Evolutionary conservation across 495 filamentous ascomycete genomes (phyloP).

Genomic region (Collariella sp.): DNA sequence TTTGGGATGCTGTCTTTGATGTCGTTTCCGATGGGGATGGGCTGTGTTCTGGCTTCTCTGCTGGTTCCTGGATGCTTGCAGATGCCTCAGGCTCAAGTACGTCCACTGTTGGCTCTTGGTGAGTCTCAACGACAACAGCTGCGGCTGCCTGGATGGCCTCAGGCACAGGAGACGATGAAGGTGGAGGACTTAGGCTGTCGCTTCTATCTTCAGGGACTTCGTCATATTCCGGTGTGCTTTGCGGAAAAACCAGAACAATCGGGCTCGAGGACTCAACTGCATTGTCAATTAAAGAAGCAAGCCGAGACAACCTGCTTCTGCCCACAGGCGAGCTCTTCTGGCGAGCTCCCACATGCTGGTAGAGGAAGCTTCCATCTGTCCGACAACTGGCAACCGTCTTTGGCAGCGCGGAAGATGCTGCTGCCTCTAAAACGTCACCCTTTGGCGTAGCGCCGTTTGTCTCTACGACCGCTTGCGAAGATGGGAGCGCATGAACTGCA

Average conservation of each 20-base stretch:
- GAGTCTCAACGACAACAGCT: background rate
- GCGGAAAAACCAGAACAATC: background rate
- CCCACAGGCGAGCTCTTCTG: background rate
- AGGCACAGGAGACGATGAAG: background rate
- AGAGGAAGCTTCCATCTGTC: conserved; percentile 25
- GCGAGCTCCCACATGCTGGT: conserved; percentile 11
- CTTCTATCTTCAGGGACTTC: background rate
- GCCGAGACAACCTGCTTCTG: background rate
- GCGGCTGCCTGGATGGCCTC: background rate
- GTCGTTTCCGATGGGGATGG: background rate
- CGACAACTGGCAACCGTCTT: conserved; percentile 16
- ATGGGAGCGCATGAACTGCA: background rate
- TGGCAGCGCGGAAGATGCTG: conserved; percentile 4
- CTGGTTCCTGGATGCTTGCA: background rate
- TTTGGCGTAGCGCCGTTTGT: background rate
- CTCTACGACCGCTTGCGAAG: background rate
- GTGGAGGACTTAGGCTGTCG: too few species aligned
- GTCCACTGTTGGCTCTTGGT: background rate
- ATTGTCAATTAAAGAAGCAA: background rate
- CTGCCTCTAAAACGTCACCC: background rate
- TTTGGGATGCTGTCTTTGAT: conserved; percentile 1
- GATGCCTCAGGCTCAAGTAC: background rate
- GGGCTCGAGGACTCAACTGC: background rate
- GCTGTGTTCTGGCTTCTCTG: background rate
- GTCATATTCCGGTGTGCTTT: too few species aligned